Conservation (phyloP, 768 basidiomycete species). For the Psilocybe cubensis region DNA sequence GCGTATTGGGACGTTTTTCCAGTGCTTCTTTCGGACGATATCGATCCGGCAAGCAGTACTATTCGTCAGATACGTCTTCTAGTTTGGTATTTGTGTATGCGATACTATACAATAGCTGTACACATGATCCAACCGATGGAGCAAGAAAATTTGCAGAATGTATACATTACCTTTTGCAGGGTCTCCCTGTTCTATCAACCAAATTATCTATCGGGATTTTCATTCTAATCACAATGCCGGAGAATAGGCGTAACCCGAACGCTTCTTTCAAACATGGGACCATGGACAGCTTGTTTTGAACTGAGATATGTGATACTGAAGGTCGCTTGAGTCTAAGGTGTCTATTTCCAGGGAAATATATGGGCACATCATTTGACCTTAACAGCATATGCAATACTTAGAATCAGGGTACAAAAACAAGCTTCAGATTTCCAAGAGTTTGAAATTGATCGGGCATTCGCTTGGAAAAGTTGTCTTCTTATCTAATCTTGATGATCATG, state of each 20-base stretch:
- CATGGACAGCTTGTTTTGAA: not conserved
- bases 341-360: not conserved
- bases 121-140: too few relatives aligned
- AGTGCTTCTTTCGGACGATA: not conserved
- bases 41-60: not conserved
- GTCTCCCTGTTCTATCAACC: too few relatives aligned
- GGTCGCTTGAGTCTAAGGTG: not conserved
- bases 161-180: too few relatives aligned
- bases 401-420: not conserved
- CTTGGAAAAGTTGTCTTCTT: not conserved
- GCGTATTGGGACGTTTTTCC: not conserved
- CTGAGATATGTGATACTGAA: not conserved
- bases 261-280: not conserved
- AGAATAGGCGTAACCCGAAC: too few relatives aligned
- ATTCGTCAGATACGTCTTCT: not conserved
- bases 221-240: too few relatives aligned
- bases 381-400: not conserved
- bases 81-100: not conserved
- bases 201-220: not conserved
- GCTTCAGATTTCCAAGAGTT: not conserved
- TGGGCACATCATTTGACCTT: not conserved
- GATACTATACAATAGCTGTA: not conserved
- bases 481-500: slow-evolving; percentile 19
- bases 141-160: too few relatives aligned
- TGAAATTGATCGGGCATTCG: slow-evolving; percentile 3